phyloP scores from a whole-genome alignment of 106 monocot genomes.

The Phalaenopsis aphrodite region DNA sequence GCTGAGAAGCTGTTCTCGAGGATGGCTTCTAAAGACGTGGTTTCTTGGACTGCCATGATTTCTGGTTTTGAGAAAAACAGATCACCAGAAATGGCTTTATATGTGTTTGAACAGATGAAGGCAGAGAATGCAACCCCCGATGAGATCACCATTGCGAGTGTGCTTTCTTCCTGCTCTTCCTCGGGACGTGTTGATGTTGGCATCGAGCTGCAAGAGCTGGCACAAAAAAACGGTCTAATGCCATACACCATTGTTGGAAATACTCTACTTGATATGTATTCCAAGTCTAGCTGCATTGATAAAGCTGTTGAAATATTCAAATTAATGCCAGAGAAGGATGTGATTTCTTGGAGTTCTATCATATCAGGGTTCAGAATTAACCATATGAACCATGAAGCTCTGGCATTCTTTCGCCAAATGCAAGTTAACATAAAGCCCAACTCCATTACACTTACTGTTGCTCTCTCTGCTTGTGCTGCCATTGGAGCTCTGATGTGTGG shows the following conservation, averaged over 20 bases:
- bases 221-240: constrained; percentile 39
- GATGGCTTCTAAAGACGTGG: constrained; percentile 46
- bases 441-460: constrained; percentile 46
- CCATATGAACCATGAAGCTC: constrained; percentile 54
- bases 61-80: constrained; percentile 76
- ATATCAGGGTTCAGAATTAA: constrained; percentile 69
- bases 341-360: constrained; percentile 73
- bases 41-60: constrained; percentile 95
- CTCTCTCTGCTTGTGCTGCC: constrained; percentile 57
- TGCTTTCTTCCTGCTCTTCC: constrained; percentile 64
- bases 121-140: constrained; percentile 36
- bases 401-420: constrained; percentile 65
- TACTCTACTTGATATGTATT: constrained; percentile 75
- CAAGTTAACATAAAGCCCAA: constrained; percentile 54
- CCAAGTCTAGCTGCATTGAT: constrained; percentile 51
- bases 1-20: constrained; percentile 53
- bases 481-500: constrained; percentile 70
- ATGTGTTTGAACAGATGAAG: constrained; percentile 55
- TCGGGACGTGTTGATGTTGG: constrained; percentile 50
- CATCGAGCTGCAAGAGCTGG: constrained; percentile 58
- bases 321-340: constrained; percentile 57
- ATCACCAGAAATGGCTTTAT: constrained; percentile 45
- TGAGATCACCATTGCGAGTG: constrained; percentile 59
- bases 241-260: constrained; percentile 45
- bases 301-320: constrained; percentile 72